phyloP scores from a whole-genome alignment of 768 basidiomycete genomes.

The Hysterangium stoloniferum region DNA sequence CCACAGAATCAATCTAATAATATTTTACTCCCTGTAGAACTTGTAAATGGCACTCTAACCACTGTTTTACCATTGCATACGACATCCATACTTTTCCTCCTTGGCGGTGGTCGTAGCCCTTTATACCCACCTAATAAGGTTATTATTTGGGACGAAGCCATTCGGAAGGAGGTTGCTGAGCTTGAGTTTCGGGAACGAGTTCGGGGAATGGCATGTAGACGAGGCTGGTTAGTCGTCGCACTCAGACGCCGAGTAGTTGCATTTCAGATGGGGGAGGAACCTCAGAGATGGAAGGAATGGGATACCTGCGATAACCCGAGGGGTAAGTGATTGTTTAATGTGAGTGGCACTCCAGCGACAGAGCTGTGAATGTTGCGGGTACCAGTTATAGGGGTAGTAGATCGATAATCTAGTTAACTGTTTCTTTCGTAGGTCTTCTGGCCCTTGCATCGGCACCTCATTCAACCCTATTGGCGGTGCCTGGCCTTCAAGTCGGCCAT shows the following conservation, averaged over 20 bases:
- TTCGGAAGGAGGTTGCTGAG: slow-evolving; percentile 74
- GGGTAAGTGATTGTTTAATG: slow-evolving; percentile 39
- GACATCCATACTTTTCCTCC: slow-evolving; percentile 75
- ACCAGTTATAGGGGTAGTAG: background rate
- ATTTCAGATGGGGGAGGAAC: slow-evolving; percentile 58
- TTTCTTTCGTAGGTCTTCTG: slow-evolving; percentile 52
- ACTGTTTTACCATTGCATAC: slow-evolving; percentile 71
- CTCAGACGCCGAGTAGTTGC: slow-evolving; percentile 71
- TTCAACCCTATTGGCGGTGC: slow-evolving; percentile 77
- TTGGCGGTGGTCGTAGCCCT: slow-evolving; percentile 83
- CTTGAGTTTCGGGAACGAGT: slow-evolving; percentile 85
- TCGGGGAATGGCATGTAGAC: slow-evolving; percentile 67
- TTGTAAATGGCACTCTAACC: slow-evolving; percentile 73
- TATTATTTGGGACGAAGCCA: slow-evolving; percentile 78
- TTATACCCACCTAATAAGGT: slow-evolving; percentile 91
- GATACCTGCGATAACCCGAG: slow-evolving; percentile 83
- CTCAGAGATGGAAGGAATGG: slow-evolving; percentile 66
- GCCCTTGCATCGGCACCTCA: slow-evolving; percentile 71
- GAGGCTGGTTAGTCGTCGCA: slow-evolving; percentile 80
- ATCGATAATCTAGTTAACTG: background rate
- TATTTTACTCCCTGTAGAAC: slow-evolving; percentile 39
- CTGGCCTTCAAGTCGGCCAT: slow-evolving; percentile 81
- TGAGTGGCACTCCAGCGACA: slow-evolving; percentile 1
- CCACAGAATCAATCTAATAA: slow-evolving; percentile 11
- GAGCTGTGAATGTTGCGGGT: background rate